Percentiles rank a stretch among this genome's conserved stretches.
phyloP scores from a whole-genome alignment of 2,329 filamentous ascomycete genomes.

The Fusarium tjaetaba region DNA sequence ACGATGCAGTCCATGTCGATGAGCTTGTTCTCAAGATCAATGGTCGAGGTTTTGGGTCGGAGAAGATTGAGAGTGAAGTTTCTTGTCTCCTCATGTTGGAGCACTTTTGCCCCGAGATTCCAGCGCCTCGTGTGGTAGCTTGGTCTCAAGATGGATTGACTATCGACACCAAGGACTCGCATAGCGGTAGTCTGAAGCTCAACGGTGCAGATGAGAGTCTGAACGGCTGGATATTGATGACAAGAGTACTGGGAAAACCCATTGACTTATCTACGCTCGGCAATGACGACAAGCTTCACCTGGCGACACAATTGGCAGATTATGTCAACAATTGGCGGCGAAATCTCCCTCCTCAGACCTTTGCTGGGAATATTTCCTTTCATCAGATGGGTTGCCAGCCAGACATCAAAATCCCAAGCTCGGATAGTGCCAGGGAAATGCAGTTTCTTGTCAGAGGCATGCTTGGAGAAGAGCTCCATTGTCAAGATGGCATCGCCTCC shows the following conservation, averaged over 20 bases:
- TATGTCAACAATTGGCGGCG: not conserved
- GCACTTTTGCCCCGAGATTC: not conserved
- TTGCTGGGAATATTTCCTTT: not conserved
- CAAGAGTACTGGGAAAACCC: not conserved
- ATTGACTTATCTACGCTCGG: not conserved
- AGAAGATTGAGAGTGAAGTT: slow-evolving; percentile 15
- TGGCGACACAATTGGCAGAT: slow-evolving; percentile 2
- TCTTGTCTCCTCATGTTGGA: slow-evolving; percentile 1
- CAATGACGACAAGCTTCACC: not conserved
- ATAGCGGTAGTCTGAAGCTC: too few species aligned
- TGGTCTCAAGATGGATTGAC: slow-evolving; percentile 8
- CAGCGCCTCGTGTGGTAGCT: not conserved
- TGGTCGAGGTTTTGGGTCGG: not conserved
- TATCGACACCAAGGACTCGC: not conserved
- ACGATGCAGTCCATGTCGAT: fast-evolving
- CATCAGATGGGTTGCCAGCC: fast-evolving
- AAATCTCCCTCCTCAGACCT: not conserved
- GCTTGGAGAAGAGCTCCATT: not conserved
- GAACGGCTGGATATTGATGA: slow-evolving; percentile 24
- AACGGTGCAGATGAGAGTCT: too few species aligned
- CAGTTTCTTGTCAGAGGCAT: not conserved
- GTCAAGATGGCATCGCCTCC: fast-evolving
- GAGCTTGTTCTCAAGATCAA: slow-evolving; percentile 13
- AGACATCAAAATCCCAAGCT: not conserved
- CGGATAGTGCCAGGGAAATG: fast-evolving